Conservation (phyloP, 108 stramenopile species). For the Aurantiochytrium sp. region DNA sequence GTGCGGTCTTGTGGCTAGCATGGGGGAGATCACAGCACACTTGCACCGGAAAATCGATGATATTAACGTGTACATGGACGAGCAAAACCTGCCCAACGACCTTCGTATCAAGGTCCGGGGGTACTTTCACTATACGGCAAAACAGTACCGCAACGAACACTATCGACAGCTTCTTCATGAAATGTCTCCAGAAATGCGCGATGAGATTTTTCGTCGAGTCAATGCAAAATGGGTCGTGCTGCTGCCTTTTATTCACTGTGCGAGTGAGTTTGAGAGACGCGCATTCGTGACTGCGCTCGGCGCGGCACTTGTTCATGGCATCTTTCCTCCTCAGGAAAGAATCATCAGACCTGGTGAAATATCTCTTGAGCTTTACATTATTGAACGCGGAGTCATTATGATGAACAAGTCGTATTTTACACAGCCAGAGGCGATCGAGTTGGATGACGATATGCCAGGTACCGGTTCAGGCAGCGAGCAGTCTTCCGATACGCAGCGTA, state of each 20-base stretch:
- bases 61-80: neutral
- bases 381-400: neutral
- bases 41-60: constrained; percentile 7
- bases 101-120: neutral
- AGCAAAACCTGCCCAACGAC: neutral
- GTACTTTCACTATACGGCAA: neutral
- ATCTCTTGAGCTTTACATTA: neutral
- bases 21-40: neutral
- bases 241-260: neutral
- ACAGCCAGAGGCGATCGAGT: neutral
- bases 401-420: constrained; percentile 4
- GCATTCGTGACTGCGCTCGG: neutral
- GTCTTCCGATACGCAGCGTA: neutral
- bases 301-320: neutral
- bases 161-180: neutral
- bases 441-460: neutral
- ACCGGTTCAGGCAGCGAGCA: neutral
- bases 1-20: constrained; percentile 1
- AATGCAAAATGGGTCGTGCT: neutral
- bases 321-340: neutral
- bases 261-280: neutral
- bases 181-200: constrained; percentile 10
- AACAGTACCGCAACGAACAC: neutral
- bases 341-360: neutral
- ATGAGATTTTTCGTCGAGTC: neutral